Base-by-base conservation (phyloP, 31 red algal species). In the Endocladia muricata region DNA sequence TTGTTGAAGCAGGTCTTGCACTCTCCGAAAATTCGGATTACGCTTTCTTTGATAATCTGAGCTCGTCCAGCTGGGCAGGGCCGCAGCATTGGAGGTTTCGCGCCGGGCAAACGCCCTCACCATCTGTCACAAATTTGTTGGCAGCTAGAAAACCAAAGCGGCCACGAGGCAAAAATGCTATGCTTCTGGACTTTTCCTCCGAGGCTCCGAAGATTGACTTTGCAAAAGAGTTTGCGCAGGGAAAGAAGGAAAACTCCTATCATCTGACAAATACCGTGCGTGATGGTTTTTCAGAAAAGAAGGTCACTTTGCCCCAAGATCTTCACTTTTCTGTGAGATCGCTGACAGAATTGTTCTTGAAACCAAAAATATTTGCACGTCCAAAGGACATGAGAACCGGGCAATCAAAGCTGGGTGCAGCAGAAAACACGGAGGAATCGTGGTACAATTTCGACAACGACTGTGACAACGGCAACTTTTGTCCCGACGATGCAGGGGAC, bases 51-150 rank as follows among this genome's bases (percentile, higher is more conserved):
- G 74, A 79, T 57, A 66, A 37, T 8, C 34, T 44, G n/a, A 47
- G 73, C 13, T 34, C 85, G 30, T 36, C 66, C 1, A 74, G 79
- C 9, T 94, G 94, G 94, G 94, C 94, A 9, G 94, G 94, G 17
- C 94, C 94, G 34, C 54, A 75, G 43, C 94, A 97, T 73, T 97
- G 94, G 94, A 70, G 55, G 17, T 86, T 78, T 28, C 73, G 73
- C 9, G 89, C 70, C 3, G 8, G 21, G 33, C 55, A 61, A 33
- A 63, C 52, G 9, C 15, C 61, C 1, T 8, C 76, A 0, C 17
- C 19, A 21, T 39, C 25, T 37, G 74, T 37, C 25, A 70, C 36
- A 17, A 48, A 42, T 9, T 28, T 22, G 25, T 37, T 56, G 47
- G 56, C 30, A 5, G 19, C 28, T 3, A 76, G 70, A 47, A 68